Percentiles rank a stretch among this genome's conserved stretches.
These are phyloP conservation scores for Plectosphaerella plurivora DNA, from an alignment of 2,329 filamentous ascomycete species.

Conservation along the genomic window DNA sequence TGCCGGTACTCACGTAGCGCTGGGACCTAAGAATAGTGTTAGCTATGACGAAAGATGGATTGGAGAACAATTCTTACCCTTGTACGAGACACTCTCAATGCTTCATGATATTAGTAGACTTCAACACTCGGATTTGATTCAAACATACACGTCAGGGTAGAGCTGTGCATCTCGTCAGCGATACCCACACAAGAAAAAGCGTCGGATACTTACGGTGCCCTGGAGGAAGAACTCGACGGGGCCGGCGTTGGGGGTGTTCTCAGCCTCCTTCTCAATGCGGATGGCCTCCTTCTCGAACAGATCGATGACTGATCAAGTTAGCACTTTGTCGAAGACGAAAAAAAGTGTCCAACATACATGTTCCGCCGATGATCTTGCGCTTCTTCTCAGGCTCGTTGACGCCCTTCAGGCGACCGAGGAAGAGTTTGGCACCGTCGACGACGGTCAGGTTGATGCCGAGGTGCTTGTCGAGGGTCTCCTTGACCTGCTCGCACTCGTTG, in stretches of 20 bases:
- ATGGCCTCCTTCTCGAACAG: conserved; percentile 76
- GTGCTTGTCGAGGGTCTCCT: conserved; percentile 71
- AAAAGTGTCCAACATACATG: conserved; percentile 27
- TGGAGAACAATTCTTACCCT: conserved; percentile 11
- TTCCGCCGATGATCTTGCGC: conserved; percentile 83
- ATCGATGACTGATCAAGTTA: conserved; percentile 30
- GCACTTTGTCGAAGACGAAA: neutral
- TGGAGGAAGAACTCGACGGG: conserved; percentile 85
- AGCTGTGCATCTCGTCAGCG: neutral
- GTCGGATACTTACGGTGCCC: conserved; percentile 47
- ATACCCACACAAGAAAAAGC: too few species aligned
- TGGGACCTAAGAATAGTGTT: neutral
- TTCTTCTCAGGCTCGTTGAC: conserved; percentile 79
- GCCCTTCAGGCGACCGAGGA: conserved; percentile 72
- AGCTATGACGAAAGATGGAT: neutral
- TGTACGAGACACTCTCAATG: conserved; percentile 46
- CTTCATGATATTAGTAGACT: too few species aligned
- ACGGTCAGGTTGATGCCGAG: conserved; percentile 89
- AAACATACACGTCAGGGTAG: neutral
- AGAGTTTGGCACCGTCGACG: conserved; percentile 71
- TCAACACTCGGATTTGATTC: too few species aligned
- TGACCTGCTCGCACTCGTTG: conserved; percentile 78
- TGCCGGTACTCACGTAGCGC: neutral
- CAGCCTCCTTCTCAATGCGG: conserved; percentile 65
- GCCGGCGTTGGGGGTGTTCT: conserved; percentile 62